Percentiles rank a stretch among this genome's conserved stretches.
These are phyloP conservation scores for Magnolia kwangsiensis DNA, from an alignment of 164 flowering plant species.

Conservation along the genomic window DNA sequence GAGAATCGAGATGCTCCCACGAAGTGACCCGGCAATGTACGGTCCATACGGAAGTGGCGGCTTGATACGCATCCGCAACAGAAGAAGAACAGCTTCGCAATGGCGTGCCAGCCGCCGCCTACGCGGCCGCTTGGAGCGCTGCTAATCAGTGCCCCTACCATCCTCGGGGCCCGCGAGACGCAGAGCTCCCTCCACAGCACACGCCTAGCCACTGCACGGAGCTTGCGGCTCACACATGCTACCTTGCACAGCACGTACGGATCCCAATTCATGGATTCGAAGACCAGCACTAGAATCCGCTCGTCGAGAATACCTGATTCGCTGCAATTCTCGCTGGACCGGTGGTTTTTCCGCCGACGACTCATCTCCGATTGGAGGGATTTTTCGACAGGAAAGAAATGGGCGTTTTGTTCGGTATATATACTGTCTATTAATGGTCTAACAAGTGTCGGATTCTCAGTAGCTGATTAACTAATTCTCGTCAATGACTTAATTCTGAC, in stretches of 20 bases:
- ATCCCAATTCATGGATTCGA: conserved; percentile 68
- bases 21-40: conserved; percentile 54
- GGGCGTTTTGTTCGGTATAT: background rate
- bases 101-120: conserved; percentile 67
- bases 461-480: background rate
- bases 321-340: background rate
- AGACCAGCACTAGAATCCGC: conserved; percentile 49
- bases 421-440: background rate
- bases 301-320: conserved; percentile 61
- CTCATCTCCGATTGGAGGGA: conserved; percentile 5
- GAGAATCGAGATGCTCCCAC: conserved; percentile 59
- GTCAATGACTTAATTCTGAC: background rate
- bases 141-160: conserved; percentile 36
- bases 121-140: conserved; percentile 37
- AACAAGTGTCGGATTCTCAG: background rate
- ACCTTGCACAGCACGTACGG: conserved; percentile 42
- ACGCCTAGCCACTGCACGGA: conserved; percentile 64
- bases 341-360: conserved; percentile 24
- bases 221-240: conserved; percentile 62
- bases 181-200: conserved; percentile 75
- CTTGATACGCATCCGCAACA: conserved; percentile 69
- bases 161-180: conserved; percentile 56
- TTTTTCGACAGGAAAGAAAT: conserved; percentile 2
- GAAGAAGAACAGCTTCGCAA: conserved; percentile 73
- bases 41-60: conserved; percentile 40